Evolutionary conservation across 1,284 basidiomycete genomes (phyloP), one percentile per base, ranked within the genome.

Genomic region (Heterobasidion parviporum): DNA sequence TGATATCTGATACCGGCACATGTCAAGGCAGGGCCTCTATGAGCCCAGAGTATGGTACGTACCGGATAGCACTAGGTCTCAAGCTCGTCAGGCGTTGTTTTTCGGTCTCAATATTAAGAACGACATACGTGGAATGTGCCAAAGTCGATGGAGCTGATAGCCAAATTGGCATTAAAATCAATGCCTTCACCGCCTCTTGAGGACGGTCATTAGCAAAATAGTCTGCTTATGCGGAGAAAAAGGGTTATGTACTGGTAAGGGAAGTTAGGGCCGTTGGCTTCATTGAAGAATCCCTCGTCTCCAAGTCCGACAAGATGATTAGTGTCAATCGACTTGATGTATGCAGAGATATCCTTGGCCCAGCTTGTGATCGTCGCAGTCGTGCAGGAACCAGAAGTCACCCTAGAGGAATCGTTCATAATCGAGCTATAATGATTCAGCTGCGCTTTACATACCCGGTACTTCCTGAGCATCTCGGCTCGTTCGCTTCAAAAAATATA

Each of bases 231-330:
- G 20, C 41, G 48, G 10, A 10, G 1, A 41, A 20, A 32, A 49
- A 45, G 26, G 18, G 1, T 70, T 75, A 51, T 52, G 8, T 53
- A 82, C 81, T 78, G 72, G 66, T 85, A 85, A 9, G 80, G 74
- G 57, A 73, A 76, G 33, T 76, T 73, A 1, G 74, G 65, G 54
- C 70, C 75, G 52, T 70, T 64, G 0, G 76, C 73, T 56, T 78
- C 67, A 61, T 82, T 80, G 69, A 77, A 82, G 72, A 80, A 84
- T 2, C 82, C 82, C 60, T 85, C 81, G 56, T 84, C 82, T 6
- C 82, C 81, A 41, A 85, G 66, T 1, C 70, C 78, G 9, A 72
- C 70, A 18, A 72, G 64, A 57, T 71, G 70, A 57, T 67, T 69
- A 12, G 62, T 54, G 59, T 72, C 71, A 53, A 72, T 65, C 5